Base-by-base conservation (phyloP, 208 protist species). In the Leishmania turanica region DNA sequence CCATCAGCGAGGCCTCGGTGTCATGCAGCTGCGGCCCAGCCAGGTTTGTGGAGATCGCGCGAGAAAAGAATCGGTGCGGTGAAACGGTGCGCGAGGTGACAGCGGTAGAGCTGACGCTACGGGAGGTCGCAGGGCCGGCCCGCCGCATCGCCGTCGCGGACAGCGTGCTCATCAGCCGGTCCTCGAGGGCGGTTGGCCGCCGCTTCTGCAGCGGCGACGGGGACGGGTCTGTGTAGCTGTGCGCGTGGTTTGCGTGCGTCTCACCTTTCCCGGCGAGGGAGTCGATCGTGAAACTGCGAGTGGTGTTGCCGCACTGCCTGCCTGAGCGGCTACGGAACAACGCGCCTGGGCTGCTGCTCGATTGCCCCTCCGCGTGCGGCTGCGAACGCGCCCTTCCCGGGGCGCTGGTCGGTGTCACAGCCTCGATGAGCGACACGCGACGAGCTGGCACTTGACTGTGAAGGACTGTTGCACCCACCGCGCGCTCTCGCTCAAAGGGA, bases 141-240 rank as follows among this genome's bases (percentile, higher is more conserved):
- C 82, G 82, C 45, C 82, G 82, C 77, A 53, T 34, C 47, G 77
- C 72, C 17, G 42, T 58, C n/a, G 56, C 62, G 21, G 82, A 75
- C 56, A 85, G 60, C 45, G 73, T 71, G 60, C 74, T 71, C 82
- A 82, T 74, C 8, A 85, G 64, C 21, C 42, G 62, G 1, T 37
- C 42, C 65, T 85, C 82, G 47, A 85, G 47, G 15, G 77, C 72
- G 74, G 65, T 82, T 51, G 2, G 60, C 17, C n/a, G 42, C 1
- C 65, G 73, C 62, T 79, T 54, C 34, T n/a, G 53, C 54, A 53
- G 53, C 49, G 5, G 70, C 3, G 68, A 34, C 19, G 70, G 45
- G 6, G 70, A 58, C 49, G 27, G 27, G 21, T 40, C 45, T n/a
- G 42, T 27, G 47, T 58, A 15, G 70, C 19, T 21, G 42, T 75